Conservation (phyloP, 1,139 yeast genomes). For the Wickerhamomyces sp. region DNA sequence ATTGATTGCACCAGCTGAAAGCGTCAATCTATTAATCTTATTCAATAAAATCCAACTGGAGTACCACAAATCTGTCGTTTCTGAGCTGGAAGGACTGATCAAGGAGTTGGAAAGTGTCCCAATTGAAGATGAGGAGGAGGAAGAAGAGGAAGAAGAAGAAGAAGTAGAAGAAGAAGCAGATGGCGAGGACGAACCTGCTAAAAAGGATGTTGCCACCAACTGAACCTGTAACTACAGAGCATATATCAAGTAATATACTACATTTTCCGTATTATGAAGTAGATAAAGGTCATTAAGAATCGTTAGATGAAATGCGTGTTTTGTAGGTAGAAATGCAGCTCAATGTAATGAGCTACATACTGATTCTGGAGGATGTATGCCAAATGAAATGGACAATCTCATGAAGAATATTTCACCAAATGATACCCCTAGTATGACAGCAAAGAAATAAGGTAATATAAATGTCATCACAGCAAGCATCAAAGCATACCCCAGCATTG, state of each 20-base stretch:
- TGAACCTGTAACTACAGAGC: no score
- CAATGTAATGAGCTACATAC: slow-evolving; percentile 8
- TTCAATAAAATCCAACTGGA: slow-evolving; percentile 65
- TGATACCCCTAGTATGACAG: slow-evolving; percentile 63
- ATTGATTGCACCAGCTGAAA: slow-evolving; percentile 62
- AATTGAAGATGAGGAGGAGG: slow-evolving; percentile 35
- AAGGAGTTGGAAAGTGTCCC: slow-evolving; percentile 35
- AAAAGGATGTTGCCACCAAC: no score
- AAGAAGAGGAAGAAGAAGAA: slow-evolving; percentile 24
- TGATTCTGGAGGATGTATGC: slow-evolving; percentile 25
- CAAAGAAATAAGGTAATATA: slow-evolving; percentile 63
- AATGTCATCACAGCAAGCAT: slow-evolving; percentile 80
- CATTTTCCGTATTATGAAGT: no score
- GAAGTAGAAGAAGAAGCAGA: slow-evolving; percentile 1
- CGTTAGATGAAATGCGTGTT: no score
- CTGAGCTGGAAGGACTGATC: slow-evolving; percentile 38
- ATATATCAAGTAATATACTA: no score
- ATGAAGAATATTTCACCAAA: slow-evolving; percentile 66
- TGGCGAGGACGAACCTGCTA: no score
- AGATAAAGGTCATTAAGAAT: no score
- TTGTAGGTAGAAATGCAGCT: no score
- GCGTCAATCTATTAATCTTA: slow-evolving; percentile 56
- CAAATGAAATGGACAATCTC: slow-evolving; percentile 40
- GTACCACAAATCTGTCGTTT: slow-evolving; percentile 53
- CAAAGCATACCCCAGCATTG: slow-evolving; percentile 61